Base-by-base conservation (phyloP, 129 eudicot genomes). In the Ambrosia artemisiifolia region DNA sequence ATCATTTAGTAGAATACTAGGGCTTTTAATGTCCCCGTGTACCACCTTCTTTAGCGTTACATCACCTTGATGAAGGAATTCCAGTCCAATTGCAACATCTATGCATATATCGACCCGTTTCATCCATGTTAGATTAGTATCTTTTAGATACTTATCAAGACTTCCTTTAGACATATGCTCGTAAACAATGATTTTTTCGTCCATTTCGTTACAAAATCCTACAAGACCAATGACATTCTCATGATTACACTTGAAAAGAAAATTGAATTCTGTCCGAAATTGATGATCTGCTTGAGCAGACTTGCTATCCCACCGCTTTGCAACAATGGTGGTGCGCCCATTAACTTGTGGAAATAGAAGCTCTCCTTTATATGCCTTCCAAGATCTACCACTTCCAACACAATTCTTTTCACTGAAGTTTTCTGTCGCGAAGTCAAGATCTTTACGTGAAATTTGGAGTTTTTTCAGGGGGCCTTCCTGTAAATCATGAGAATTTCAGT, bases 151-250 rank as follows among this genome's bases (percentile, higher is more conserved):
- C 11, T 20, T 55, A 55, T 55, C 63, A 55, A 55, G 63, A 55
- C 63, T 55, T 55, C 63, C 63, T 2, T 55, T 55, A 20, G 63
- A 55, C 63, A 55, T 55, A 24, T 55, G 63, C 63, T 55, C 63
- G 14, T 55, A 24, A 55, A 20, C 35, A 0, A 55, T 20, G 63
- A 55, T 55, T 10, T 55, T 55, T 20, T 55, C 63, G 3, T 55
- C 24, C n/a, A 11, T 24, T 7, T 55, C 35, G 2, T 55, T 24
- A 24, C 63, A 55, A 55, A 8, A 55, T 20, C 63, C 63, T 55
- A 55, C 35, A 55, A 55, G n/a, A 24, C 63, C n/a, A 24, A 55
- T 55, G 35, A 55, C 6, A 11, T 55, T 55, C 34, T 55, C 63
- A 55, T 55, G 63, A 12, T 20, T 55, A 55, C 3, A 3, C 12